phyloP scores from a whole-genome alignment of 257 asterid species.

The Solanum peruvianum region DNA sequence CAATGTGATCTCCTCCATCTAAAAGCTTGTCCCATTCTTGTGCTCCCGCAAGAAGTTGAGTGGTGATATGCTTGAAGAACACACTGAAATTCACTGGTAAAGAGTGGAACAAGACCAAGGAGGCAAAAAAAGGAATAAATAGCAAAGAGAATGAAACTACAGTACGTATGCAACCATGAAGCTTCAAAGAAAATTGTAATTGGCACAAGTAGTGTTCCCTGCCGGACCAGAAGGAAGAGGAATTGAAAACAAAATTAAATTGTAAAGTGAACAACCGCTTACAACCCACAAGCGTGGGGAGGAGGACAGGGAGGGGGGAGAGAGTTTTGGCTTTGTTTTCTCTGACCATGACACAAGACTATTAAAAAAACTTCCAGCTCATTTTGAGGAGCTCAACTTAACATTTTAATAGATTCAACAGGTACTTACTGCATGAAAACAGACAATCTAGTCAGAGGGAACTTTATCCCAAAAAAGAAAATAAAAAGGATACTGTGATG shows the following conservation, averaged over 20 bases:
- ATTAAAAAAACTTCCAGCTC: neutral
- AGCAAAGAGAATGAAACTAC: neutral
- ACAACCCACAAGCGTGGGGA: neutral
- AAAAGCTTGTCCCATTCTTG: constrained; percentile 54
- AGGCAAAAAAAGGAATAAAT: neutral
- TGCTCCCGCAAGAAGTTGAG: constrained; percentile 63
- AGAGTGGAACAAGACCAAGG: constrained; percentile 13
- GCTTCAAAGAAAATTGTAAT: neutral
- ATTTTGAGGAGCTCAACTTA: neutral
- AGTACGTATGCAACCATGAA: neutral
- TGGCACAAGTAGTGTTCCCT: neutral
- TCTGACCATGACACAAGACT: neutral
- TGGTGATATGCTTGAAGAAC: constrained; percentile 56
- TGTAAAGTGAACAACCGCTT: neutral
- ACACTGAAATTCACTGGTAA: constrained; percentile 42
- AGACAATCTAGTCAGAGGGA: neutral
- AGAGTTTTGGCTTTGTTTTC: neutral
- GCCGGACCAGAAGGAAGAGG: neutral
- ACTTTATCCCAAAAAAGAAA: constrained; percentile 1
- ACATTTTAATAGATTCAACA: neutral
- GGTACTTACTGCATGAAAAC: neutral
- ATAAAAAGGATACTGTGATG: constrained; percentile 69
- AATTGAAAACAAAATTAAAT: neutral
- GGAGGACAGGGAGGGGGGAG: neutral
- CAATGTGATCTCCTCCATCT: constrained; percentile 14